phyloP scores from a whole-genome alignment of 208 protist species.

The Novymonas esmeraldas region DNA sequence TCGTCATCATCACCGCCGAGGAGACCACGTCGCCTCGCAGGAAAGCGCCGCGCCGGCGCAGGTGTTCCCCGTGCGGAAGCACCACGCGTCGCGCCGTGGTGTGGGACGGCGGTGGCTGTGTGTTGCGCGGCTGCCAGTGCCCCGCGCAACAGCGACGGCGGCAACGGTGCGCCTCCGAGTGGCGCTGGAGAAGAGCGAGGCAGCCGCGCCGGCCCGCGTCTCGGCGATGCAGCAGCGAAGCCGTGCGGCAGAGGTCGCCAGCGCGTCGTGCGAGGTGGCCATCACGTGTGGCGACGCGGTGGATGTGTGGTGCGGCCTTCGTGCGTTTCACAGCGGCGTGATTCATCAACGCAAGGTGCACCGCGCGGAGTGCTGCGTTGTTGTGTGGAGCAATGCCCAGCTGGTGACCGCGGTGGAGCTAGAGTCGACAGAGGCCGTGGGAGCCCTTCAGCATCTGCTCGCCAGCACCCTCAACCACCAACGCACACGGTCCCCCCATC shows the following conservation, averaged over 20 bases:
- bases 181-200: slow-evolving; percentile 18
- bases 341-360: slow-evolving; percentile 60
- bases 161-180: slow-evolving; percentile 11
- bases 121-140: neutral
- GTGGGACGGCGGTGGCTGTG: slow-evolving; percentile 43
- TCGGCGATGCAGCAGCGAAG: slow-evolving; percentile 1
- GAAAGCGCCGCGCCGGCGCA: neutral
- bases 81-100: slow-evolving; percentile 60
- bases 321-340: slow-evolving; percentile 51
- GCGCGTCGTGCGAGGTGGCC: slow-evolving; percentile 26
- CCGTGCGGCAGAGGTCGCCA: neutral
- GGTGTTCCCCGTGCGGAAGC: slow-evolving; percentile 53
- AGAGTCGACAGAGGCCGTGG: slow-evolving; percentile 48
- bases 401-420: slow-evolving; percentile 63
- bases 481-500: too few species aligned
- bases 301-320: slow-evolving; percentile 44
- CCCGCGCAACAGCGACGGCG: neutral
- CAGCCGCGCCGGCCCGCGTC: slow-evolving; percentile 2
- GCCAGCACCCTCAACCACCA: neutral
- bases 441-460: slow-evolving; percentile 5
- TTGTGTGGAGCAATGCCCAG: slow-evolving; percentile 45
- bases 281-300: slow-evolving; percentile 36
- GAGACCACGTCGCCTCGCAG: too few species aligned
- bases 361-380: slow-evolving; percentile 48
- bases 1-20: neutral